Evolutionary conservation across 495 filamentous ascomycete genomes (phyloP).

Genomic region (Podospora anserina): DNA sequence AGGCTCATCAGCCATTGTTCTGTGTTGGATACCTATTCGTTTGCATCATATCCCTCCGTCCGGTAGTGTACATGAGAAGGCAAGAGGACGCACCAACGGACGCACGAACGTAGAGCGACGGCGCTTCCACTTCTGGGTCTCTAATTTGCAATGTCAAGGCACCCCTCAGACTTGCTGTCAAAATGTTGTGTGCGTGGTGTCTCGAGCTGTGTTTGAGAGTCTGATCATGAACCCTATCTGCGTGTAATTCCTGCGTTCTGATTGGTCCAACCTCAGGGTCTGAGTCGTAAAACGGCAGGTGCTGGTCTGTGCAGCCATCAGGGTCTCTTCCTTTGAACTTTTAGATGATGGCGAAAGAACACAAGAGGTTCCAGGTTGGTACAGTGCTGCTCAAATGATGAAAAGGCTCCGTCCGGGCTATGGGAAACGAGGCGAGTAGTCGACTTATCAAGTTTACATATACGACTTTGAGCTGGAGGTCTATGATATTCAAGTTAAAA

Average conservation of each 20-base stretch:
- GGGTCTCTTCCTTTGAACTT: not conserved
- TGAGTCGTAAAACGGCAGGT: constrained; percentile 15
- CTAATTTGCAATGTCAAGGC: too few relatives aligned
- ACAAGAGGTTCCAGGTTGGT: not conserved
- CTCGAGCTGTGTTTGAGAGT: not conserved
- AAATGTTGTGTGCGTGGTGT: not conserved
- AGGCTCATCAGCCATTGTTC: not conserved
- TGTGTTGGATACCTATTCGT: not conserved
- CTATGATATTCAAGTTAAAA: too few relatives aligned
- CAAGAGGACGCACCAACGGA: too few relatives aligned
- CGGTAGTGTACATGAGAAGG: too few relatives aligned
- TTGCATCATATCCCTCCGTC: too few relatives aligned
- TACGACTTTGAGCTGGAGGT: too few relatives aligned
- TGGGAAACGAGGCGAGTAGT: too few relatives aligned
- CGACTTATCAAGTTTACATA: too few relatives aligned
- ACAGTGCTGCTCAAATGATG: not conserved
- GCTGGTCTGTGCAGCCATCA: constrained; percentile 17
- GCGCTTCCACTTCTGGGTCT: too few relatives aligned
- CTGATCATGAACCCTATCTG: not conserved
- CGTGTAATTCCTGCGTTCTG: constrained; percentile 4
- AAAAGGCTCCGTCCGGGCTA: not conserved
- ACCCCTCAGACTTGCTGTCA: too few relatives aligned
- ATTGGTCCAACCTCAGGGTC: constrained; percentile 12
- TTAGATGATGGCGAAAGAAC: not conserved
- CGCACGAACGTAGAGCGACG: too few relatives aligned